These are phyloP conservation scores for Mycena alexandri DNA, from an alignment of 768 basidiomycete species.

Conservation along the genomic window DNA sequence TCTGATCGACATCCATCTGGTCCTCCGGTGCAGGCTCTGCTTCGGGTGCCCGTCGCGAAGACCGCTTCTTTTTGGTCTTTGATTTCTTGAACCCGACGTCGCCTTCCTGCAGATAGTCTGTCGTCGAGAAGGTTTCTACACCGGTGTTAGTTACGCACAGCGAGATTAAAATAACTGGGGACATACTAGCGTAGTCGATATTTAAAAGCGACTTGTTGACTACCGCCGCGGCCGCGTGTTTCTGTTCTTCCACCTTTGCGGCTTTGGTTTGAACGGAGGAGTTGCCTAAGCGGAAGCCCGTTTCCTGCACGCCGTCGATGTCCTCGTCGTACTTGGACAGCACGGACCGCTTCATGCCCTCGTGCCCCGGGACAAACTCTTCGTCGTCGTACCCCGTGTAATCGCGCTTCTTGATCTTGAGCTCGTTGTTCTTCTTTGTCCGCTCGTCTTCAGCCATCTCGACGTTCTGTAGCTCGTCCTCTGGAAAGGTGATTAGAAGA, in stretches of 20 bases:
- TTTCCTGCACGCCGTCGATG: slow-evolving; percentile 79
- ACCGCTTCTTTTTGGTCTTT: slow-evolving; percentile 96
- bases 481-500: slow-evolving; percentile 53
- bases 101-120: slow-evolving; percentile 93
- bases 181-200: slow-evolving; percentile 92
- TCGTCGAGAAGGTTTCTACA: slow-evolving; percentile 84
- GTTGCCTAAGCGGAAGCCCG: slow-evolving; percentile 90
- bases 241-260: slow-evolving; percentile 59
- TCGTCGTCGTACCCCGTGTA: slow-evolving; percentile 98
- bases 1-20: slow-evolving; percentile 86
- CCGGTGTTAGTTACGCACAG: slow-evolving; percentile 34
- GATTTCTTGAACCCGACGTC: slow-evolving; percentile 96
- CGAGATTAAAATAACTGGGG: neutral
- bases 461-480: slow-evolving; percentile 98
- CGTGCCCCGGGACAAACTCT: slow-evolving; percentile 82
- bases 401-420: slow-evolving; percentile 89
- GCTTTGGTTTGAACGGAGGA: slow-evolving; percentile 60
- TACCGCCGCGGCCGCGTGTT: slow-evolving; percentile 65
- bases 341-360: slow-evolving; percentile 85
- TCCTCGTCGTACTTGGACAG: slow-evolving; percentile 96
- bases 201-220: slow-evolving; percentile 86
- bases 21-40: slow-evolving; percentile 62
- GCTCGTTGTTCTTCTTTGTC: slow-evolving; percentile 80
- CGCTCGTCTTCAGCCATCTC: slow-evolving; percentile 93
- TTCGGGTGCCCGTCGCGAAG: slow-evolving; percentile 75